A percentile compares a stretch with the other conserved stretches of the same genome.
Evolutionary conservation across 305 asterid genomes (phyloP).

Genomic region (Rubia tinctorum): DNA sequence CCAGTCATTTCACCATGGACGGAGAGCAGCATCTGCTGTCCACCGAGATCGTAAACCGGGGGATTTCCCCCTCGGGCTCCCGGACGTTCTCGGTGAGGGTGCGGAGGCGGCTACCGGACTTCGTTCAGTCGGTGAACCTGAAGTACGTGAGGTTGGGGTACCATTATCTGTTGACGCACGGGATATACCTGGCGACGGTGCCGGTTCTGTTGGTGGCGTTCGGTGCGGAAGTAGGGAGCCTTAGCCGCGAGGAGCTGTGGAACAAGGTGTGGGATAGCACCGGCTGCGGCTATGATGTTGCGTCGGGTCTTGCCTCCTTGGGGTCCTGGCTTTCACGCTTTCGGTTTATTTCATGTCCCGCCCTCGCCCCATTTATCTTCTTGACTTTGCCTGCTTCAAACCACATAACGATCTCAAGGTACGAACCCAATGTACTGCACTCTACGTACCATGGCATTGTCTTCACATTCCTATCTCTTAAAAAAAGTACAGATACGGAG

Average conservation of each 20-base stretch:
- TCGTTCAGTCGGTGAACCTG: slow-evolving; percentile 80
- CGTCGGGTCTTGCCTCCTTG: slow-evolving; percentile 53
- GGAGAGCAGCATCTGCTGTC: slow-evolving; percentile 69
- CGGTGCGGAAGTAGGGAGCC: slow-evolving; percentile 69
- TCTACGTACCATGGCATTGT: background rate
- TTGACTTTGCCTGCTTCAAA: slow-evolving; percentile 90
- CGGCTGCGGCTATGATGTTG: slow-evolving; percentile 54
- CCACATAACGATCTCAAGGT: slow-evolving; percentile 79
- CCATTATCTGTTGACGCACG: slow-evolving; percentile 76
- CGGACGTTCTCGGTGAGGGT: slow-evolving; percentile 78
- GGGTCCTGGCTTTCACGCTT: slow-evolving; percentile 53
- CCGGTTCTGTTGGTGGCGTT: slow-evolving; percentile 68
- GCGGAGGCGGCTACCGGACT: slow-evolving; percentile 72
- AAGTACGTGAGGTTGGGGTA: slow-evolving; percentile 93
- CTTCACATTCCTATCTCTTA: background rate
- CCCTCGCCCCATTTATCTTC: slow-evolving; percentile 64
- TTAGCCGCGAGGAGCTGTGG: slow-evolving; percentile 76
- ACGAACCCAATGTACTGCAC: background rate
- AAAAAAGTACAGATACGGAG: too few species aligned
- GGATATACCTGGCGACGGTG: slow-evolving; percentile 60
- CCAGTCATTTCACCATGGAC: slow-evolving; percentile 27
- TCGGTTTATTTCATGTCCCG: slow-evolving; percentile 71
- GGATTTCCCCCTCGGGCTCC: slow-evolving; percentile 65
- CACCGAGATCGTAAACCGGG: slow-evolving; percentile 80
- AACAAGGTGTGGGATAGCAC: slow-evolving; percentile 71